Conservation (phyloP, 2,329 filamentous ascomycete genomes). For the Alternaria brassicicola region DNA sequence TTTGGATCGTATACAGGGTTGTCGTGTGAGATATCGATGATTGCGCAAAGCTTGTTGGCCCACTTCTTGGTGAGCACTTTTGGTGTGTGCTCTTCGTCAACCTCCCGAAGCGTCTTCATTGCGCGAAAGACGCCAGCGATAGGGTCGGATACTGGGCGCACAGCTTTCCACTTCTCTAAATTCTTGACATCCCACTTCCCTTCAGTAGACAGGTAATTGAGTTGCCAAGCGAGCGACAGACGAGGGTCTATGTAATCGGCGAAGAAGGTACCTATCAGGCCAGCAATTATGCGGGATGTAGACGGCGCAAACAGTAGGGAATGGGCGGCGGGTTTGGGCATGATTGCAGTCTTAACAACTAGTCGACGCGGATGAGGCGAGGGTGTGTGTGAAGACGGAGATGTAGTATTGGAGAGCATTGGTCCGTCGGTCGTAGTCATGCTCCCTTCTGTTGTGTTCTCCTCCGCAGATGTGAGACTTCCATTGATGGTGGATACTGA, state of each 20-base stretch:
- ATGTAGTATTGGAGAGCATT: constrained; percentile 7
- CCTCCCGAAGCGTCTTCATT: constrained; percentile 91
- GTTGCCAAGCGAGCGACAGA: constrained; percentile 85
- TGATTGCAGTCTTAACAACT: constrained; percentile 69
- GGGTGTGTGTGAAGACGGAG: constrained; percentile 16
- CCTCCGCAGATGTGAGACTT: constrained; percentile 25
- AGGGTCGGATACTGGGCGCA: constrained; percentile 75
- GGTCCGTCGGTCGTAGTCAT: constrained; percentile 20
- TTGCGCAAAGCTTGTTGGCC: constrained; percentile 70
- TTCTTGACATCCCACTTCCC: constrained; percentile 99
- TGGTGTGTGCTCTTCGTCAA: constrained; percentile 82
- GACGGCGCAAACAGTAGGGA: constrained; percentile 80
- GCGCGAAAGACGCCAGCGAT: constrained; percentile 84
- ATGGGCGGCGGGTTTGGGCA: constrained; percentile 81
- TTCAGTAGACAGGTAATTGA: constrained; percentile 84
- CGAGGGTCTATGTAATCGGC: constrained; percentile 74
- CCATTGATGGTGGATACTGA: constrained; percentile 24
- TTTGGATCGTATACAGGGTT: constrained; percentile 84
- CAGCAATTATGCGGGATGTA: constrained; percentile 76
- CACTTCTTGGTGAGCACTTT: constrained; percentile 71
- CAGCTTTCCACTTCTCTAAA: constrained; percentile 84
- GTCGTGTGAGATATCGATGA: constrained; percentile 92
- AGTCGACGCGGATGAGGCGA: constrained; percentile 38
- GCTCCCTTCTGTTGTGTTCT: constrained; percentile 44
- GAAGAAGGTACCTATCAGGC: constrained; percentile 83